phyloP scores from a whole-genome alignment of 345 rosid species.

The Eucalyptus regnans region DNA sequence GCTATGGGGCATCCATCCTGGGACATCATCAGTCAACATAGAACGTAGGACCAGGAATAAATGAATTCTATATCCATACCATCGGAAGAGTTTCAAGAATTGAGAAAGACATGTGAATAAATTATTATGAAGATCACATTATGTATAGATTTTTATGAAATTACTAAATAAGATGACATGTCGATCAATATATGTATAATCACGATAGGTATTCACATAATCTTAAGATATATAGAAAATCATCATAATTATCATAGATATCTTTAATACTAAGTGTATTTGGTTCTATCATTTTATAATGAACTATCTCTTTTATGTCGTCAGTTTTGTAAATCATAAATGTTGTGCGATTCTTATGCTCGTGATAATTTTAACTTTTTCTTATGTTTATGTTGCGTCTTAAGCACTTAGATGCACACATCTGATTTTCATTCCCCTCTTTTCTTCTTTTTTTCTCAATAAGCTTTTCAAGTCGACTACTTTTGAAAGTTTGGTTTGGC shows the following conservation, averaged over 20 bases:
- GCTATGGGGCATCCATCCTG: background rate
- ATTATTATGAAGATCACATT: no score
- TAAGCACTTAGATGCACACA: background rate
- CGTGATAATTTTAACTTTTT: background rate
- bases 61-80: background rate
- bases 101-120: no score
- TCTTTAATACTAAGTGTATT: background rate
- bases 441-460: background rate
- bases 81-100: background rate
- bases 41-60: background rate
- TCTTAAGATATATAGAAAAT: no score
- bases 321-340: background rate
- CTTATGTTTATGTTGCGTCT: background rate
- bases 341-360: background rate
- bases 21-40: background rate
- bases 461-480: background rate
- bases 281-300: fast-evolving
- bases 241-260: no score
- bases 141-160: no score
- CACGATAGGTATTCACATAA: fast-evolving
- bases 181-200: no score
- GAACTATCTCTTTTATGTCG: background rate
- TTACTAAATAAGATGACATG: no score
- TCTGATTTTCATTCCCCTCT: background rate
- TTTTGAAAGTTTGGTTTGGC: background rate